Base-by-base conservation (phyloP, 1,284 basidiomycete genomes). In the Agroathelia rolfsii region DNA sequence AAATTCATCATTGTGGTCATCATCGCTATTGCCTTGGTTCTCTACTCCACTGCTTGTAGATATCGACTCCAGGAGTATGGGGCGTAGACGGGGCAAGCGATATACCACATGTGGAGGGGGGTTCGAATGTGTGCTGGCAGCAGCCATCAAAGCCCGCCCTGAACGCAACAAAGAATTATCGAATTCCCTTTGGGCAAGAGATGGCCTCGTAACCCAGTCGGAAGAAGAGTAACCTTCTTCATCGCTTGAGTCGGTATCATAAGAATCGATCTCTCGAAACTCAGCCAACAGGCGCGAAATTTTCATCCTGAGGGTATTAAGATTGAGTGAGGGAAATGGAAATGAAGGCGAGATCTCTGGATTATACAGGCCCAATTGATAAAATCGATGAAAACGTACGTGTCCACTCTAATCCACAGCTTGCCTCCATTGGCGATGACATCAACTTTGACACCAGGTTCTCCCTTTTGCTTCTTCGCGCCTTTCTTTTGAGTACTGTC, bases 401-500 rank as follows among this genome's bases (percentile, higher is more conserved):
- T 89, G 57, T 88, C 89, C 15, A 90, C 69, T 44, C 85, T 66
- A 21, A 85, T 76, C 86, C 85, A 90, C 6, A 64, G 59, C 18
- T 64, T 60, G 1, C 84, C 85, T 33, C 74, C 69, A 24, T 83
- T 69, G 2, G 80, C 76, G 15, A 89, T 74, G 4, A 89, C 66
- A 48, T 92, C 87, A 1, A 89, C 75, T 44, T 83, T 86, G n/a
- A 72, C 64, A 1, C 63, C 62, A 5, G 59, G 49, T n/a, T 57
- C 42, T 30, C 10, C 19, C 30, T 40, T 42, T 40, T 16, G 28
- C 21, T 34, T 31, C 37, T 31, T 43, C 34, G 25, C 35, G 27
- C 16, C 16, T 32, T 24, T 13, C 21, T 17, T 24, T 10, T 41
- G 35, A 19, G 28, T 30, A 23, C 31, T 30, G 11, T 32, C 21